Base-by-base conservation (phyloP, 2,329 filamentous ascomycete species). In the Claviceps pazoutovae region DNA sequence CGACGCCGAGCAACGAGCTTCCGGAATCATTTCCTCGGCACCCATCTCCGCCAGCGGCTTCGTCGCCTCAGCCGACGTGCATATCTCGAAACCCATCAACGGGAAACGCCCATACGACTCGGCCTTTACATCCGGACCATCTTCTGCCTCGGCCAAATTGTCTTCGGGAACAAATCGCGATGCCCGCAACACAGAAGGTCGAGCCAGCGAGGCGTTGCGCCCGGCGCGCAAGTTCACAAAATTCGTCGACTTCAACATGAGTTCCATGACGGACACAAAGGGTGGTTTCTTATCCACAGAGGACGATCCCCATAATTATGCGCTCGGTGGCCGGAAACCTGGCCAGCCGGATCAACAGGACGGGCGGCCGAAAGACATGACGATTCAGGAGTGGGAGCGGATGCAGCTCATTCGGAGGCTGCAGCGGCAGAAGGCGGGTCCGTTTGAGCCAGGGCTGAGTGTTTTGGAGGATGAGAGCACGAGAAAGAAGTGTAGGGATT, bases 201-300 rank as follows among this genome's bases (percentile, higher is more conserved):
- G 19, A 11, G 69, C 76, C 56, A 71, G 73, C 16, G 71, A 62
- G 64, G 54, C 66, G 44, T 82, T 94, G 48, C 82, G 82, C 51
- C 84, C 91, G 0, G 87, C 88, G 46, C 80, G 83, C 61, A 96
- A 94, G 62, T 96, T 97, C 59, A 82, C 86, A 55, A 91, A 93
- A 66, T 97, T 86, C 64, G 90, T 98, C 62, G 93, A 98, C 64
- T 97, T 96, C 70, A 93, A 98, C 67, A 93, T 98, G 69, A 91
- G 86, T 64, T 86, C 91, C 69, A 97, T 98, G 89, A 94, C 85
- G 6, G 93, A 98, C 66, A 97, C 91, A 1, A 96, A 96, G 64
- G 93, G 93, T 56, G 93, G 93, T 0, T 98, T 98, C 67, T 69
- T 98, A 57, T 86, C 84, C n/a, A 78, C 80, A 1, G 86, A 91